A percentile compares a stretch with the other conserved stretches of the same genome.
phyloP scores from a whole-genome alignment of 805 yeast genomes.

The Wickerhamiella brachini region DNA sequence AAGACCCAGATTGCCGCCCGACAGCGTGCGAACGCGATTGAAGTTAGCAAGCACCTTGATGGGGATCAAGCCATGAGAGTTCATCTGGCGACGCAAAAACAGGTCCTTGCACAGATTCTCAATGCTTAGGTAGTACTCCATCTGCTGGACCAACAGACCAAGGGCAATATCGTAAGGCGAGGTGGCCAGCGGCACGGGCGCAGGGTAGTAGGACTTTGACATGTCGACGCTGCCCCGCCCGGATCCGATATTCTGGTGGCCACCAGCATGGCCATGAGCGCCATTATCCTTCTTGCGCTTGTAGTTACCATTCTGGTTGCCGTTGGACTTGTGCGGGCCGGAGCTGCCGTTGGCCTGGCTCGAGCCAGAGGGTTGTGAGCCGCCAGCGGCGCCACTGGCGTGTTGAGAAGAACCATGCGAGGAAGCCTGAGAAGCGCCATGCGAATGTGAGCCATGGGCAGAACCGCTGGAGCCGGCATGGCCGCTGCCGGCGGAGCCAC shows the following conservation, averaged over 20 bases:
- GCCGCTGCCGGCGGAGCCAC: not conserved
- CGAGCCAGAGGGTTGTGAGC: not conserved
- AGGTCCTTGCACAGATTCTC: slow-evolving; percentile 80
- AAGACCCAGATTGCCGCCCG: slow-evolving; percentile 39
- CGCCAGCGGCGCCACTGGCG: not conserved
- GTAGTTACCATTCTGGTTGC: slow-evolving; percentile 7
- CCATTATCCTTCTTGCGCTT: slow-evolving; percentile 6
- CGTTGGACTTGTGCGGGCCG: not conserved
- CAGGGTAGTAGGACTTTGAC: not conserved
- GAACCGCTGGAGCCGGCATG: not conserved
- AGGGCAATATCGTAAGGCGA: slow-evolving; percentile 11
- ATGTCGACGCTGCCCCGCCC: not conserved
- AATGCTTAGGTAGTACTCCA: slow-evolving; percentile 80
- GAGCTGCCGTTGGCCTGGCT: not conserved
- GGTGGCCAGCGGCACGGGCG: slow-evolving; percentile 3
- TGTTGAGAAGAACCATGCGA: not conserved
- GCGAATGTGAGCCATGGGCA: not conserved
- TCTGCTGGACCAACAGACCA: slow-evolving; percentile 37
- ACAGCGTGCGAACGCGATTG: slow-evolving; percentile 57
- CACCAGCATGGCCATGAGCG: slow-evolving; percentile 6
- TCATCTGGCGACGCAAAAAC: slow-evolving; percentile 71
- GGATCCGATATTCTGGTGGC: slow-evolving; percentile 1
- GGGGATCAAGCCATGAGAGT: slow-evolving; percentile 58
- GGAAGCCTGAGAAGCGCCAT: not conserved
- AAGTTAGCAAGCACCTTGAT: slow-evolving; percentile 50